Evolutionary conservation across 371 early-diverging fungal species (phyloP).

Genomic region (Mucor mucedo): DNA sequence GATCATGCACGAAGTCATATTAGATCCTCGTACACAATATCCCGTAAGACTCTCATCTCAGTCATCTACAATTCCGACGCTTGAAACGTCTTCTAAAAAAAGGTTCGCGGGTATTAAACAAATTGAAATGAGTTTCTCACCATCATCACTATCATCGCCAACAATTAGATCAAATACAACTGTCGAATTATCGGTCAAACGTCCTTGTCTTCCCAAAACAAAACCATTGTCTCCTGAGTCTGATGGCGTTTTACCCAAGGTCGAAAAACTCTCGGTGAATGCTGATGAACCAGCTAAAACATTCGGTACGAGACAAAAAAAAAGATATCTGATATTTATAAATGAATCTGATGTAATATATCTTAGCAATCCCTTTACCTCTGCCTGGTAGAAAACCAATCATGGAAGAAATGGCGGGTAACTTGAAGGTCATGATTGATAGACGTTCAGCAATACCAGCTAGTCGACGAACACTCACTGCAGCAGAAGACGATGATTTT

Average conservation of each 20-base stretch:
- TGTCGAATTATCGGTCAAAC: background rate
- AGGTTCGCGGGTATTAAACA: background rate
- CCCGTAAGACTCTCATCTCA: slow-evolving; percentile 1
- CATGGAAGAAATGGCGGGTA: slow-evolving; percentile 26
- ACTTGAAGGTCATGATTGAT: slow-evolving; percentile 18
- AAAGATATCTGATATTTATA: too few relatives aligned
- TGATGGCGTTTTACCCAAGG: background rate
- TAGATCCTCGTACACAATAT: slow-evolving; percentile 23
- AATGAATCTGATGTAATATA: too few relatives aligned
- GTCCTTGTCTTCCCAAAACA: background rate
- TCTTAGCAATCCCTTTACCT: slow-evolving; percentile 8
- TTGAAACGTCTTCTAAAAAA: background rate
- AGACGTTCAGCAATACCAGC: background rate
- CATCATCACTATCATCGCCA: background rate
- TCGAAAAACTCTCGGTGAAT: background rate
- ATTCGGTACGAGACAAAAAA: background rate
- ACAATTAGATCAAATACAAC: background rate
- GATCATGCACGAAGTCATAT: slow-evolving; percentile 8
- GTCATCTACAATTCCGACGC: too few relatives aligned
- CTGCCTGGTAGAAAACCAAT: slow-evolving; percentile 10
- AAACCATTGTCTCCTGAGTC: too few relatives aligned
- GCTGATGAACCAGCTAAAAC: background rate
- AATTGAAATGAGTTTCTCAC: background rate
- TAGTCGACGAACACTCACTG: background rate
- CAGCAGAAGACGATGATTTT: slow-evolving; percentile 4